Evolutionary conservation across 2,329 filamentous ascomycete species (phyloP), one percentile per base, ranked within the genome.

Genomic region (Monosporascus sp.): DNA sequence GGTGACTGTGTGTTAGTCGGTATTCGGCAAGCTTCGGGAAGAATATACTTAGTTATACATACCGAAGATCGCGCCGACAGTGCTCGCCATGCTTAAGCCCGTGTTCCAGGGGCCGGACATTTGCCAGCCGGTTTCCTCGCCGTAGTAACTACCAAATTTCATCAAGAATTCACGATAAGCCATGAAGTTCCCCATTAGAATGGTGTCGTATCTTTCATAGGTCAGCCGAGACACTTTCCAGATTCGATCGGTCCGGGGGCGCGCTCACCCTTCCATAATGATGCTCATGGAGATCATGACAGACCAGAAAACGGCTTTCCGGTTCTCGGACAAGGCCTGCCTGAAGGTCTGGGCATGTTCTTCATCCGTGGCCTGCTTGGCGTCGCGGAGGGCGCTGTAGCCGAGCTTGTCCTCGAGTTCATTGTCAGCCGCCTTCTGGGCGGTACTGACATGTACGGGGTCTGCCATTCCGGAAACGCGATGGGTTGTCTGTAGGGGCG

Each of bases 251-350:
- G 7, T n/a, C 7, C 17, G 7, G 26, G 11, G 37, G 9, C 22
- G n/a, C 7, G 31, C 63, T 44, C 53, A 67, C 60, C 66, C 66
- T 62, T 68, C 66, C 66, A 68, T 68, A 38, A 68, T 59, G 37
- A 68, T 68, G 5, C 64, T 61, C 61, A 67, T 61, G 1, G 66
- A 68, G 28, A 68, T 61, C 45, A 67, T 31, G 15, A 63, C n/a
- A 4, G 66, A 68, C 65, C 65, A 68, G 51, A 67, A 56, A 5
- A 61, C 62, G 15, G 64, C 66, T 51, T 49, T 63, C 24, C 61
- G 64, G 52, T 68, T 67, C 54, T 65, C 60, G 31, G 55, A 54
- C 48, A 68, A 20, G 11, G 64, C 65, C 37, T 67, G 61, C 7
- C 55, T 20, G 9, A 67, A 51, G 4, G 63, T 66, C 58, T 68